These are phyloP conservation scores for Colletotrichum theobromicola DNA, from an alignment of 2,329 filamentous ascomycete species.

Conservation along the genomic window DNA sequence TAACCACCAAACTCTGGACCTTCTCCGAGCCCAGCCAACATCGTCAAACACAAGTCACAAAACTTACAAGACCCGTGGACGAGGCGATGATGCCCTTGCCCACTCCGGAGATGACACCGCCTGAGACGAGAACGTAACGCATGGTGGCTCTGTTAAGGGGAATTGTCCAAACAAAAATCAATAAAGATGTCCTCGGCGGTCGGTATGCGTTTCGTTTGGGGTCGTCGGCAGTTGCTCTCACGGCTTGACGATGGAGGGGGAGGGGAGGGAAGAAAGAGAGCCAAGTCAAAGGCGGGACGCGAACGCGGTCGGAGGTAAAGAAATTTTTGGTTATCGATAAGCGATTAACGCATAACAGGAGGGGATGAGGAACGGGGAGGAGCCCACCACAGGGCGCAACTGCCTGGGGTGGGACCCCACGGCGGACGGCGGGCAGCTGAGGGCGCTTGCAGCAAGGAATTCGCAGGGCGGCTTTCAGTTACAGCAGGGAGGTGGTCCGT, in stretches of 20 bases:
- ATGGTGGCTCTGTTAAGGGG: constrained; percentile 17
- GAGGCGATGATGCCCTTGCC: constrained; percentile 70
- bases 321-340: constrained; percentile 23
- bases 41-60: neutral
- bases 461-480: neutral
- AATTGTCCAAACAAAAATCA: neutral
- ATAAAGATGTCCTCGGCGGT: neutral
- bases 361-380: neutral
- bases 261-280: constrained; percentile 21
- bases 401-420: neutral
- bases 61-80: constrained; percentile 63
- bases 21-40: neutral
- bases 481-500: neutral
- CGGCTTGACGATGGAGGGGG: constrained; percentile 12
- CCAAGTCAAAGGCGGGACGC: constrained; percentile 16
- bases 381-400: neutral
- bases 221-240: constrained; percentile 11
- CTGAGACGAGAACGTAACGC: constrained; percentile 33
- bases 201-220: neutral
- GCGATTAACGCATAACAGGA: constrained; percentile 8
- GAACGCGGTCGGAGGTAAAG: constrained; percentile 21
- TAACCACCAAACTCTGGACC: neutral
- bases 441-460: neutral
- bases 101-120: constrained; percentile 62
- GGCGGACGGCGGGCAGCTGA: neutral